These are phyloP conservation scores for Salix purpurea DNA, from an alignment of 345 rosid genomes.

Conservation along the genomic window DNA sequence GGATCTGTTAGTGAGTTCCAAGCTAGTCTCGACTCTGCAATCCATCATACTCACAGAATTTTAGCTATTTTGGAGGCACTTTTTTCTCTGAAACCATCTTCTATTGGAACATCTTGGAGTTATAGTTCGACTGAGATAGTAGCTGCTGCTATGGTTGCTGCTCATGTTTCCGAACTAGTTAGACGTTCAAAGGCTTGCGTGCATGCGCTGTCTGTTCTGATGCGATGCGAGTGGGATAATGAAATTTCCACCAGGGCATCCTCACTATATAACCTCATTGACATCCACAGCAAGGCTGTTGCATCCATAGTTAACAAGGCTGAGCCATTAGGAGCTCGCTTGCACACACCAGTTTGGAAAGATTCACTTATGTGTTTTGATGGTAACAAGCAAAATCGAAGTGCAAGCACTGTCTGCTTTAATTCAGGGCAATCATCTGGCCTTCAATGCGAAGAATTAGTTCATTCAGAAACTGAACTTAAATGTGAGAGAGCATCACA, in stretches of 20 bases:
- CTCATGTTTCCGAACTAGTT: conserved; percentile 89
- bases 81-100: conserved; percentile 86
- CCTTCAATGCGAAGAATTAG: conserved; percentile 35
- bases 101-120: conserved; percentile 90
- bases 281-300: conserved; percentile 86
- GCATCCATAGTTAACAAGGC: conserved; percentile 94
- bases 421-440: conserved; percentile 43
- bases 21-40: conserved; percentile 62
- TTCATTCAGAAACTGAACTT: conserved; percentile 33
- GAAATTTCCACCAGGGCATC: conserved; percentile 78
- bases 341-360: conserved; percentile 61
- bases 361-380: conserved; percentile 40
- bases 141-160: conserved; percentile 99
- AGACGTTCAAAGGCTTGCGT: conserved; percentile 87
- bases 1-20: conserved; percentile 55
- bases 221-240: conserved; percentile 90
- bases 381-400: conserved; percentile 41
- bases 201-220: conserved; percentile 73
- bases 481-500: conserved; percentile 37
- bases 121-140: conserved; percentile 93
- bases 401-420: conserved; percentile 31
- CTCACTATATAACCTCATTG: conserved; percentile 84
- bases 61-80: conserved; percentile 89
- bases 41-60: conserved; percentile 84
- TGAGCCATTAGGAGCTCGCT: conserved; percentile 78